Evolutionary conservation across 495 filamentous ascomycete genomes (phyloP), one percentile per base, ranked within the genome.

Genomic region (Podospora pseudocomata): DNA sequence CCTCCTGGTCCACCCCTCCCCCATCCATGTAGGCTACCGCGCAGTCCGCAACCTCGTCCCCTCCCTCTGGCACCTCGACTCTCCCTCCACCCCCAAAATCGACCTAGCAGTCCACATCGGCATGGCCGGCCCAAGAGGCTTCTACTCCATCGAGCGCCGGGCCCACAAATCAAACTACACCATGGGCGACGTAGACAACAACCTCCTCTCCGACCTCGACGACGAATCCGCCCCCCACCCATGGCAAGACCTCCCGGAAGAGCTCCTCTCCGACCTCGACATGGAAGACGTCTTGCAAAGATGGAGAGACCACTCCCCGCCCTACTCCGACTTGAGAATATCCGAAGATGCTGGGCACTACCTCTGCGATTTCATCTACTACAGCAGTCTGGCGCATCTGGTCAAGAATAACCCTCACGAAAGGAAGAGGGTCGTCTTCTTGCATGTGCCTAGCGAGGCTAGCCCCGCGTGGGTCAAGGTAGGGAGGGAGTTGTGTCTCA

Each of bases 321-420:
- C 53, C 28, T 61, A 68, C 16, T 71, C 83, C 27, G 88, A 91
- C 69, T 72, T 92, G 1, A 82, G 87, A 6, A 79, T 89, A 15
- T 92, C 90, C 5, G 86, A 89, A 57, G 90, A 96, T 73, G 90
- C 92, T 0, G 92, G 93, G 0, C 88, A 86, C 58, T 97, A 90
- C 73, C 80, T 94, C 18, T 97, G 93, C 75, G 93, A 94, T 71
- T 97, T 93, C 74, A 93, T 90, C 61, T 95, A 91, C 77, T 96
- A 88, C 79, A 89, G 89, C 5, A 91, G 87, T 69, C 72, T 97
- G 75, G 84, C 88, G 20, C 79, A 80, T 67, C 78, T 87, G 20
- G 76, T 83, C 81, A 76, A 78, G 80, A 5, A 80, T 81, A 23
- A 23, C 23, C 23, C 23, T 23, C 23, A 23, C 23, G 74, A 80